phyloP scores from a whole-genome alignment of 2,329 filamentous ascomycete genomes.

The Hymenoscyphus salicellus region DNA sequence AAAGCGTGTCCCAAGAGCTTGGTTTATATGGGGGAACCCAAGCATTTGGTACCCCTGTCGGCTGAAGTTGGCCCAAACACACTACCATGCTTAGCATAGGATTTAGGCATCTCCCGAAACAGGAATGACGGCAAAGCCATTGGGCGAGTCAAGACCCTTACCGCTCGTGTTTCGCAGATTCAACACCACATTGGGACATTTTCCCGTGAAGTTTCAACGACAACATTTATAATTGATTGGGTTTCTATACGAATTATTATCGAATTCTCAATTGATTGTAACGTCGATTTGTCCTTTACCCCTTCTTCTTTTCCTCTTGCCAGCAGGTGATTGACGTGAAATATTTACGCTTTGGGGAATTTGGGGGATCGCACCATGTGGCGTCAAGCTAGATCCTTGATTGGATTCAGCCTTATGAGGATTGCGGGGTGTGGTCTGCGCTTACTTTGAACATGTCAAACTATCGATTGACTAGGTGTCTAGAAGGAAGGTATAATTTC shows the following conservation, averaged over 20 bases:
- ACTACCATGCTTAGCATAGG: not conserved
- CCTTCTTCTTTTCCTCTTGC: not conserved
- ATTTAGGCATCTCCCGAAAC: not conserved
- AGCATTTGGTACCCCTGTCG: not conserved
- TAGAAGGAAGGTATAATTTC: not conserved
- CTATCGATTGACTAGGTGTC: not conserved
- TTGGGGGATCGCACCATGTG: not conserved
- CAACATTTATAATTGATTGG: not conserved
- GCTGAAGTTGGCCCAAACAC: not conserved
- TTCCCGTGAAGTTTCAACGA: too few relatives aligned
- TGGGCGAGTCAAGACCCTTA: constrained; percentile 6
- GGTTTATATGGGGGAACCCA: not conserved
- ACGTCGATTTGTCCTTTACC: not conserved
- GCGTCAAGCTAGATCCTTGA: not conserved
- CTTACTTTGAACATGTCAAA: not conserved
- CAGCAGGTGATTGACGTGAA: not conserved
- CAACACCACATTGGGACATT: too few relatives aligned
- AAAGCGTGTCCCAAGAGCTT: not conserved
- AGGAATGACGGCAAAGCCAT: too few relatives aligned
- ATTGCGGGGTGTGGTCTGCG: not conserved
- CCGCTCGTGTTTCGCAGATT: too few relatives aligned
- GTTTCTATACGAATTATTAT: not conserved
- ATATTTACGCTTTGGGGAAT: not conserved
- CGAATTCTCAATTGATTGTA: not conserved
- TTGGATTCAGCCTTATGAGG: not conserved